Conservation (phyloP, 2,329 filamentous ascomycete genomes). For the Microdochium bolleyi region DNA sequence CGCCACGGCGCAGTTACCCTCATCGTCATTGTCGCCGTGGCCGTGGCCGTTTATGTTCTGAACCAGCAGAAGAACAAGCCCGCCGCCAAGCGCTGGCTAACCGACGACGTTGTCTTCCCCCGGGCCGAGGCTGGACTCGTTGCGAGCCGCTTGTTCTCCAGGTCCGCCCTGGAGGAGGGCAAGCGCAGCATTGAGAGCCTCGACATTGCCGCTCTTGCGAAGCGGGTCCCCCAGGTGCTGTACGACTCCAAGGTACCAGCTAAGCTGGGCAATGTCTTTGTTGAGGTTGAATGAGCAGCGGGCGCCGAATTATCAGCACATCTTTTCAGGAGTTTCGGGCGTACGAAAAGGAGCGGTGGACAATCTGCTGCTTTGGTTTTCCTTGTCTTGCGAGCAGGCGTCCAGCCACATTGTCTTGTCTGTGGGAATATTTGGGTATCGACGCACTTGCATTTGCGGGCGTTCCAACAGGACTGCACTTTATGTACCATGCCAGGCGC, state of each 20-base stretch:
- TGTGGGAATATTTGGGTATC: neutral
- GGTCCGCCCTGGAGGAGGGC: neutral
- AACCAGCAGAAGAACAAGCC: neutral
- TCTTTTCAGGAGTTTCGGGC: neutral
- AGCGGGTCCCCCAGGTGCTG: neutral
- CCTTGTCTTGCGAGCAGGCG: neutral
- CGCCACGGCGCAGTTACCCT: slow-evolving; percentile 34
- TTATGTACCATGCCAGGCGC: neutral
- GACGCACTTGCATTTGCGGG: neutral
- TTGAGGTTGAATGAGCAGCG: neutral
- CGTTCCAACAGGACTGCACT: neutral
- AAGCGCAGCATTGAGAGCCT: neutral
- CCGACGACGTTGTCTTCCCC: neutral
- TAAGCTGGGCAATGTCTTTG: neutral
- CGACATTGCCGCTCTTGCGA: neutral
- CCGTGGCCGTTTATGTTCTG: slow-evolving; percentile 23
- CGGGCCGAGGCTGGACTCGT: neutral
- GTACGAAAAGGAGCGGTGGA: neutral
- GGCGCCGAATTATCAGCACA: too few relatives aligned
- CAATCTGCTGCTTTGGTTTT: neutral
- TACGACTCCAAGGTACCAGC: neutral
- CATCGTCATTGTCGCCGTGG: slow-evolving; percentile 41
- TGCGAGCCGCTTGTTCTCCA: neutral
- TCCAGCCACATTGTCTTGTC: neutral
- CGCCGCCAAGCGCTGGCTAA: neutral